Base-by-base conservation (phyloP, 2,329 filamentous ascomycete species). In the Fusarium abutilonis region DNA sequence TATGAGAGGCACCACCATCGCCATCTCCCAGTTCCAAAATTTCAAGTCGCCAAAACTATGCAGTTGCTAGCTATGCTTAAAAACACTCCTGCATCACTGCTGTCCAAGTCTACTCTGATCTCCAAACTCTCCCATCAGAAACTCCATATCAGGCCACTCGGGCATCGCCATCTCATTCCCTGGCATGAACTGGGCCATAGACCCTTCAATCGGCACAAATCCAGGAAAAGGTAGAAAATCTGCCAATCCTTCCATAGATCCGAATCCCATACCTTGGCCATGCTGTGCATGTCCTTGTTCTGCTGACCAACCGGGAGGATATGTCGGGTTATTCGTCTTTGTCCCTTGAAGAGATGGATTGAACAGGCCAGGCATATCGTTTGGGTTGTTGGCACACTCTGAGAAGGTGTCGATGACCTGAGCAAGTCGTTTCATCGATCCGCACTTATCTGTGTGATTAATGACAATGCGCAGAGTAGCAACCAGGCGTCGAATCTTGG, bases 391-490 rank as follows among this genome's bases (percentile, higher is more conserved):
- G 14, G 65, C 60, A 7, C 70, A 71, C 2, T 69, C 70, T 7
- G 69, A 68, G 39, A 73, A 73, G 0, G 66, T 64, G 6, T 70
- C 70, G 6, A 73, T 62, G 1, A 73, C 68, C 11, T 52, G 67
- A 1, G 72, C 68, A 3, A 73, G 63, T 4, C 71, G 50, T 35
- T 66, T 70, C 72, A 73, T 73, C 10, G 72, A 71, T 1, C 70
- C 70, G 28, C 69, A 66, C 44, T 73, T 73, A n/a, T 72, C 67
- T 1, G 66, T 64, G 4, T 53, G 50, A 10, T 61, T 66, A 7
- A 71, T 69, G 1, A 68, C 66, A 1, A 50, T 49, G 7, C 68
- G 67, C 0, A 70, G 9, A 0, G 48, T 62, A 0, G 46, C 45
- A 4, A 66, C 63, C 1, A 67, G 52, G 2, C 32, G 17, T 6